A percentile compares a stretch with the other conserved stretches of the same genome.
phyloP scores from a whole-genome alignment of 352 stramenopile species.

The Globisporangium megalacanthum region DNA sequence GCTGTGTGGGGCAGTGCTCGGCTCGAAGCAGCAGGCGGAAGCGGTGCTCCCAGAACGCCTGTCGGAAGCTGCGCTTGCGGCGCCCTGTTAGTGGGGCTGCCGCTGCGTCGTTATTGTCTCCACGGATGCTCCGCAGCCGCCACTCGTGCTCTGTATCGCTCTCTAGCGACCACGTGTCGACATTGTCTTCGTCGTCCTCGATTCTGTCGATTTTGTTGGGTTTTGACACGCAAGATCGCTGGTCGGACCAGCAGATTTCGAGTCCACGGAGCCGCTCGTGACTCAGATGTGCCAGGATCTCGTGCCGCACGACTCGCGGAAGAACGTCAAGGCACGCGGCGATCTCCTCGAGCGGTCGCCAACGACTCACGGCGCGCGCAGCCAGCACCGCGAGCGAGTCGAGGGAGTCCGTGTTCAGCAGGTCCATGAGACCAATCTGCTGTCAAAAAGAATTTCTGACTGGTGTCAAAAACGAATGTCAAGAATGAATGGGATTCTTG shows the following conservation, averaged over 20 bases:
- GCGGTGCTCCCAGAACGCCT: constrained; percentile 55
- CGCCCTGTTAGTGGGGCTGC: neutral
- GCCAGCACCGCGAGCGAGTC: constrained; percentile 26
- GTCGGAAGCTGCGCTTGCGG: constrained; percentile 30
- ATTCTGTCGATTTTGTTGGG: neutral
- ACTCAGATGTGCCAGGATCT: constrained; percentile 35
- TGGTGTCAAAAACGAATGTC: too few relatives aligned
- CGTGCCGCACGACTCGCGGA: constrained; percentile 27
- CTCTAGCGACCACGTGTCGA: constrained; percentile 15
- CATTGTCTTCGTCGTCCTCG: neutral
- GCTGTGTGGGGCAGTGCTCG: neutral
- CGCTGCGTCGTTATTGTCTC: neutral
- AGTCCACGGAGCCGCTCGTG: constrained; percentile 41
- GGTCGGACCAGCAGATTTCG: constrained; percentile 23
- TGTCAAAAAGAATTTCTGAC: too few relatives aligned
- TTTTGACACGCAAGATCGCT: constrained; percentile 2
- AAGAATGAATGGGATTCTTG: too few relatives aligned
- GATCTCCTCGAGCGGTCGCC: constrained; percentile 29
- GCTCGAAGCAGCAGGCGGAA: constrained; percentile 42
- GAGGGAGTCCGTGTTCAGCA: too few relatives aligned
- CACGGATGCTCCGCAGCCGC: constrained; percentile 1
- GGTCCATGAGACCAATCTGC: too few relatives aligned
- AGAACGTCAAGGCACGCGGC: constrained; percentile 38
- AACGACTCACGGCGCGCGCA: constrained; percentile 21
- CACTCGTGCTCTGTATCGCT: constrained; percentile 16